Evolutionary conservation across 108 stramenopile species (phyloP).

Genomic region (Schizochytrium sp.): DNA sequence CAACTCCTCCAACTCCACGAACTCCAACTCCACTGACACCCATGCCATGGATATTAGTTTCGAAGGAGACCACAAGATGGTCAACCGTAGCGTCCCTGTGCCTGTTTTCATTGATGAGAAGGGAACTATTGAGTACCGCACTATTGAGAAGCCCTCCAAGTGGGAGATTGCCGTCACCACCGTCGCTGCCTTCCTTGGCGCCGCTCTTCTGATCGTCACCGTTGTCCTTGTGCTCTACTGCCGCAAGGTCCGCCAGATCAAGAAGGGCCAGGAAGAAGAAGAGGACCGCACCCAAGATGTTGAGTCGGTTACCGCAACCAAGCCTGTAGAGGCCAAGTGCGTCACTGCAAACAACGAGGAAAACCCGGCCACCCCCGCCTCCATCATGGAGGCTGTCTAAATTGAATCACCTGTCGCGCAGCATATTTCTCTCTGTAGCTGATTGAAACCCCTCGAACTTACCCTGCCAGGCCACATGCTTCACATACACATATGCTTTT

Average conservation of each 20-base stretch:
- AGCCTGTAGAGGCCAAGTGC: slow-evolving; percentile 1
- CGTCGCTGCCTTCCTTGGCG: background rate
- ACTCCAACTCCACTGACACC: background rate
- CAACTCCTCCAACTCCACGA: background rate
- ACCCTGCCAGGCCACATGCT: too few species aligned
- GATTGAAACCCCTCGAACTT: too few species aligned
- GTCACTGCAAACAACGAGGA: background rate
- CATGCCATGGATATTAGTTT: background rate
- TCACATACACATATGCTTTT: too few species aligned
- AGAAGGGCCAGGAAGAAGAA: background rate
- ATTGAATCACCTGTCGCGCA: too few species aligned
- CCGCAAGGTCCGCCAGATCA: background rate
- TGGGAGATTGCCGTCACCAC: slow-evolving; percentile 37
- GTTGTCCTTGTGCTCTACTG: background rate
- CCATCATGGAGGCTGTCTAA: background rate
- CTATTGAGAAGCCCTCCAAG: background rate
- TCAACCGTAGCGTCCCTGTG: background rate
- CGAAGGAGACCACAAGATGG: background rate
- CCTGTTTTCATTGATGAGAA: background rate
- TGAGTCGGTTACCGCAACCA: background rate
- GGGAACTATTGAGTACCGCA: background rate
- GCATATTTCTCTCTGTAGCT: too few species aligned
- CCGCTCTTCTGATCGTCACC: background rate
- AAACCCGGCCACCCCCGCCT: background rate
- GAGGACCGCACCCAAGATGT: background rate